A percentile compares a stretch with the other conserved stretches of the same genome.
Evolutionary conservation across 306 rosid species (phyloP).

Genomic region (Dryas drummondii): DNA sequence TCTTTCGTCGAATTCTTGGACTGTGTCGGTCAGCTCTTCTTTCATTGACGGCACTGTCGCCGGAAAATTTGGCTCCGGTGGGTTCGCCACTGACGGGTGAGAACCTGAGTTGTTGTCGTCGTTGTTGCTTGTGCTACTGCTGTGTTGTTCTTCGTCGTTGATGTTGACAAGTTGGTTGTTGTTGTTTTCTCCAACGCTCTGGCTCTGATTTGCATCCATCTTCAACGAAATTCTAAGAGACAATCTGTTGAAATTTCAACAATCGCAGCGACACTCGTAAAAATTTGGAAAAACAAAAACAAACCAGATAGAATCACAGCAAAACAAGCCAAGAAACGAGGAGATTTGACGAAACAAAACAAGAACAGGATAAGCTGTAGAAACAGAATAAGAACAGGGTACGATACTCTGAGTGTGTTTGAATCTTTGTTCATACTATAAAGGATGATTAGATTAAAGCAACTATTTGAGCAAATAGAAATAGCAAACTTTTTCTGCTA

Average conservation of each 20-base stretch:
- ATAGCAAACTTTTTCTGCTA: not conserved
- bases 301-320: conserved; percentile 17
- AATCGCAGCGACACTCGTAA: not conserved
- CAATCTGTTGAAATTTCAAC: not conserved
- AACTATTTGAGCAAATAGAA: conserved; percentile 29
- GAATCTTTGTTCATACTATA: conserved; percentile 40
- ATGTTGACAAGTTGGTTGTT: conserved; percentile 14
- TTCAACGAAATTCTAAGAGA: not conserved
- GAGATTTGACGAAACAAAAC: conserved; percentile 13
- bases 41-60: conserved; percentile 37
- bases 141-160: not conserved
- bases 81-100: conserved; percentile 19
- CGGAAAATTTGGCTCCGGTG: conserved; percentile 10
- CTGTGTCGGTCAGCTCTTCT: conserved; percentile 48
- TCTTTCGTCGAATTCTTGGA: conserved; percentile 30
- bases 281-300: not conserved
- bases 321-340: conserved; percentile 1
- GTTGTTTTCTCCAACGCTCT: conserved; percentile 18
- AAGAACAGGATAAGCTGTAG: not conserved
- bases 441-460: conserved; percentile 36
- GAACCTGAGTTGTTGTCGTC: conserved; percentile 23
- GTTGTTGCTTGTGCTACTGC: conserved; percentile 9
- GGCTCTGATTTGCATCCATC: conserved; percentile 36
- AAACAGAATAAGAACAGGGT: conserved; percentile 20
- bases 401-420: conserved; percentile 34